phyloP scores from a whole-genome alignment of 345 rosid genomes.

The Euclidium syriacum region DNA sequence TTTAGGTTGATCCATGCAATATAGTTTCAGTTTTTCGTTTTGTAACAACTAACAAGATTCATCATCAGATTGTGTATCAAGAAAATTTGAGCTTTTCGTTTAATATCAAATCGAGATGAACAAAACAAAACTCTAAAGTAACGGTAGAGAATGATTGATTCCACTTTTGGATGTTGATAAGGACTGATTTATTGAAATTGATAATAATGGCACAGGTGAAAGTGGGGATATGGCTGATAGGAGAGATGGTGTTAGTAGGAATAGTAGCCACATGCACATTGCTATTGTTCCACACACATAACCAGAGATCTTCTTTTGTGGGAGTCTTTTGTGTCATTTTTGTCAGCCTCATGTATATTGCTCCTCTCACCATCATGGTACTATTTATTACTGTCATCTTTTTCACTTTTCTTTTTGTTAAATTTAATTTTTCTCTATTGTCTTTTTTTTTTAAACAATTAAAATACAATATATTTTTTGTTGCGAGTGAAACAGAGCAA shows the following conservation, averaged over 20 bases:
- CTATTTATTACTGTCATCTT: neutral
- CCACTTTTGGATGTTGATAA: constrained; percentile 4
- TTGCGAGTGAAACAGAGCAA: constrained; percentile 30
- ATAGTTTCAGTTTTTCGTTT: too few relatives aligned
- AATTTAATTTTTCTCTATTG: neutral
- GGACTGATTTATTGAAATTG: neutral
- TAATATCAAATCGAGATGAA: neutral
- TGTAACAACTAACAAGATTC: neutral
- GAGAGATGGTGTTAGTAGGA: constrained; percentile 31
- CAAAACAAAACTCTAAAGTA: neutral
- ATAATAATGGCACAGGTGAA: constrained; percentile 22
- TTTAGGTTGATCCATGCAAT: too few relatives aligned
- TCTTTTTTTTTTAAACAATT: neutral
- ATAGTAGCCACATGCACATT: constrained; percentile 32
- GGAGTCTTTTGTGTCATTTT: constrained; percentile 34
- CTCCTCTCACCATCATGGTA: constrained; percentile 66
- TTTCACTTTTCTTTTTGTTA: neutral
- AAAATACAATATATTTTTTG: neutral
- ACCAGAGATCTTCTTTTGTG: constrained; percentile 29
- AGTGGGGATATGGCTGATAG: constrained; percentile 30
- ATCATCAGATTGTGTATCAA: neutral
- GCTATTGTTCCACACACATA: constrained; percentile 34
- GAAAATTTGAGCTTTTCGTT: neutral
- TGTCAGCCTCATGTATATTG: constrained; percentile 43
- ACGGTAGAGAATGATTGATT: constrained; percentile 9